These are phyloP conservation scores for Taiozyma onychis DNA, from an alignment of 1,139 yeast genomes.

Conservation along the genomic window DNA sequence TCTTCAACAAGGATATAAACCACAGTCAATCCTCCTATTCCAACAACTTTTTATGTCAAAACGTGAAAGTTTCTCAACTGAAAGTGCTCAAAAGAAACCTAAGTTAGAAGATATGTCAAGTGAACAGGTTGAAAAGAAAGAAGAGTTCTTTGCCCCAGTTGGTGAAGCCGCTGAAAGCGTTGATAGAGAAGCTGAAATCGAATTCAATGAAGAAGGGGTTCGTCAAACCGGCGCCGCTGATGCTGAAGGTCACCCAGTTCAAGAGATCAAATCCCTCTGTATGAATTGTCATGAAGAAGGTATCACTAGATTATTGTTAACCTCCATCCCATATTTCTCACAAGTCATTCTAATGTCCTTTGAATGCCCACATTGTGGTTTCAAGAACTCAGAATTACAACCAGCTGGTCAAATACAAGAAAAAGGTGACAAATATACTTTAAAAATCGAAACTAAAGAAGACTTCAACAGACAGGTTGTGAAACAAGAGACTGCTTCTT, in stretches of 20 bases:
- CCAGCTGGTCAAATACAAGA: conserved; percentile 88
- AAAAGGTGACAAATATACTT: conserved; percentile 72
- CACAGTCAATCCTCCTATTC: neutral
- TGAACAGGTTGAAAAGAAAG: conserved; percentile 22
- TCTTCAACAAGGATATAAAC: neutral
- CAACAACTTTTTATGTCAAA: neutral
- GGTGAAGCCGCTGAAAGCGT: conserved; percentile 50
- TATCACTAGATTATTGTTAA: conserved; percentile 72
- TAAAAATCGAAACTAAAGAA: conserved; percentile 61
- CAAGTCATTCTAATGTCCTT: conserved; percentile 94
- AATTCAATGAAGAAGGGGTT: conserved; percentile 30
- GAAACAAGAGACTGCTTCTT: conserved; percentile 83
- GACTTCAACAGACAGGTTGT: conserved; percentile 90
- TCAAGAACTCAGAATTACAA: conserved; percentile 89
- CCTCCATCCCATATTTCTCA: conserved; percentile 86
- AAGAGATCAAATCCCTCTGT: conserved; percentile 90
- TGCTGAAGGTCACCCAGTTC: conserved; percentile 94
- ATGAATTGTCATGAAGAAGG: conserved; percentile 94
- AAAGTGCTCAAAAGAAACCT: neutral
- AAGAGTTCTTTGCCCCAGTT: conserved; percentile 48
- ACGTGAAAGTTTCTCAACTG: neutral
- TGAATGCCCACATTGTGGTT: conserved; percentile 91
- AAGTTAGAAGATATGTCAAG: conserved; percentile 2
- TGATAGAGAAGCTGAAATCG: conserved; percentile 18
- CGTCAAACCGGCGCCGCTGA: conserved; percentile 62